These are phyloP conservation scores for Fomitiporia mediterranea DNA, from an alignment of 1,284 basidiomycete genomes.

Conservation along the genomic window DNA sequence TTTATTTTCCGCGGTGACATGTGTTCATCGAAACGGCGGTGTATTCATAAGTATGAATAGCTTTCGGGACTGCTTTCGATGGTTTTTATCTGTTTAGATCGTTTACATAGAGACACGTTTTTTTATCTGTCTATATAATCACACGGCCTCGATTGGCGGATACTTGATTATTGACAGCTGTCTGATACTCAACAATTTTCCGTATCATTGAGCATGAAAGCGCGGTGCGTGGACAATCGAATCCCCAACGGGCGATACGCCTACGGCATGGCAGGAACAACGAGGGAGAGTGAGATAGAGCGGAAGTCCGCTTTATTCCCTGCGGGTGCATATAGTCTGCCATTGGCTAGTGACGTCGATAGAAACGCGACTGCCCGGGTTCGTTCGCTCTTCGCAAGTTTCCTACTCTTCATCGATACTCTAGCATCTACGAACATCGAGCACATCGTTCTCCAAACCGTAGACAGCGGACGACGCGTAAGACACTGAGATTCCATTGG, in stretches of 20 bases:
- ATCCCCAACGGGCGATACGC: neutral
- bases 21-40: neutral
- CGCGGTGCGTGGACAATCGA: neutral
- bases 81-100: neutral
- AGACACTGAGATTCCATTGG: neutral
- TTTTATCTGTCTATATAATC: neutral
- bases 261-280: neutral
- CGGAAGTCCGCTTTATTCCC: slow-evolving; percentile 17
- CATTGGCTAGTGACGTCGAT: slow-evolving; percentile 3
- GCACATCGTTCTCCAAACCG: neutral
- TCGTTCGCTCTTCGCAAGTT: neutral
- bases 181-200: too few species aligned
- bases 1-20: neutral
- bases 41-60: neutral
- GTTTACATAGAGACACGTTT: neutral
- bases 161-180: neutral
- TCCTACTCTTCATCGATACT: neutral
- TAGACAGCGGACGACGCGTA: neutral
- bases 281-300: slow-evolving; percentile 14
- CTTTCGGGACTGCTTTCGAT: neutral
- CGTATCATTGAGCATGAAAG: too few species aligned
- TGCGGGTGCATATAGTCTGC: slow-evolving; percentile 13
- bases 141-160: neutral
- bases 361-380: neutral
- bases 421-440: neutral